Conservation (phyloP, 2,329 filamentous ascomycete genomes). For the Hansfordia pulvinata region DNA sequence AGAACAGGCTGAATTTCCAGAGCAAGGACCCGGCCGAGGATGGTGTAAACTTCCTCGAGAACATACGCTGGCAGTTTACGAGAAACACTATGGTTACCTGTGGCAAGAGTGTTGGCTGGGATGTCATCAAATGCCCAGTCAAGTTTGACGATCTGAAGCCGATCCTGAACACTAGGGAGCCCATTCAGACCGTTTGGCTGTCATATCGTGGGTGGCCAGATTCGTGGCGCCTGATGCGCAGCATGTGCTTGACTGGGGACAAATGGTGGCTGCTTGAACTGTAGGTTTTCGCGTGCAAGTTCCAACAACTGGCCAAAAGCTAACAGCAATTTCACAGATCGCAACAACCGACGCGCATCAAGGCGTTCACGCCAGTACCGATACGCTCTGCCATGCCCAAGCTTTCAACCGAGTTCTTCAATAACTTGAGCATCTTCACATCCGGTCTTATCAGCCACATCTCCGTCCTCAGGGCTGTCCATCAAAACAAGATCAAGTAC, state of each 20-base stretch:
- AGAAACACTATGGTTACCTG: constrained; percentile 47
- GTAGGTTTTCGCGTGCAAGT: constrained; percentile 27
- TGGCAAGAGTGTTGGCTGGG: constrained; percentile 54
- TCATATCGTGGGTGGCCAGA: constrained; percentile 57
- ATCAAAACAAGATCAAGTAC: constrained; percentile 28
- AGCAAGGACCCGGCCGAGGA: constrained; percentile 41
- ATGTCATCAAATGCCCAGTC: constrained; percentile 30
- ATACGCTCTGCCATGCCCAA: constrained; percentile 28
- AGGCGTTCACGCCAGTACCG: constrained; percentile 24
- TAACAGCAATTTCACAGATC: constrained; percentile 3
- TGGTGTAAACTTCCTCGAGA: constrained; percentile 42
- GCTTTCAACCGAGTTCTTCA: constrained; percentile 35
- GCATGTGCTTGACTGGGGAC: constrained; percentile 59
- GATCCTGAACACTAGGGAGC: constrained; percentile 47
- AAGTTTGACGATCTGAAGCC: constrained; percentile 41
- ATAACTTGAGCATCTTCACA: constrained; percentile 33
- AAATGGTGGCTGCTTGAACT: constrained; percentile 65
- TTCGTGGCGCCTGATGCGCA: constrained; percentile 60
- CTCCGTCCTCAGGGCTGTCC: constrained; percentile 32
- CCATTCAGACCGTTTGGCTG: constrained; percentile 55
- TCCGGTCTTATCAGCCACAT: constrained; percentile 37
- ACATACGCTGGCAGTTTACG: constrained; percentile 45
- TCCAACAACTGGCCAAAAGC: too few relatives aligned
- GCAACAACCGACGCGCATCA: constrained; percentile 9
- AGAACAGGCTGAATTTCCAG: constrained; percentile 49